Base-by-base conservation (phyloP, 805 yeast species). In the Teunomyces lycoperdinae region DNA sequence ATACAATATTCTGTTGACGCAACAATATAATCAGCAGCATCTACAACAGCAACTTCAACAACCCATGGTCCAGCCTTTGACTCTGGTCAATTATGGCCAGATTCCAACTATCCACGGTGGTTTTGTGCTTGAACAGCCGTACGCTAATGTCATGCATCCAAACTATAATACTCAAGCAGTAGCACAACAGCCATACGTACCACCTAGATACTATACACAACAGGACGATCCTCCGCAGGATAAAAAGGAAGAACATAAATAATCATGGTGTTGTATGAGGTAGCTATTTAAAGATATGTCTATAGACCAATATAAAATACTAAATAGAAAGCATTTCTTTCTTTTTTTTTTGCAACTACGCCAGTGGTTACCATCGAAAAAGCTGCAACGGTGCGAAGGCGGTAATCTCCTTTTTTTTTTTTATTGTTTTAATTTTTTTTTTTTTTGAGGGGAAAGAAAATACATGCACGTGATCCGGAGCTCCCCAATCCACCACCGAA, bases 401-500 rank as follows among this genome's bases (percentile, higher is more conserved):
- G 17, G 17, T 4, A 17, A 17, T 17, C 4, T 17, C 3, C 17
- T 3, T 17, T 17, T 17, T 17, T 17, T 17, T 17, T 14, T 16
- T 33, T n/a, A n/a, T 9, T 5, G 35, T 4, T 17, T 13, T 36
- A 24, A 36, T n/a, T 11, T 26, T 5, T 17, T 17, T 17, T 17
- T 17, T 31, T n/a, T 31, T 10, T 31, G 33, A 13, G 13, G 33
- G 11, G 33, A 13, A 31, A 13, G 3, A n/a, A 2, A 1, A n/a
- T 4, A 2, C n/a, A 2, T 17, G 10, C 43, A 40, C 43, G 43
- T 40, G 43, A 40, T 5, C 8, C 43, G 43, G 43, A 40, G 16
- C 27, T 30, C 34, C 34, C 34, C 43, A 40, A 40, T 17, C 32
- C 34, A 40, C 43, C 43, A 30, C 34, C 43, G 26, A 30, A 40